These are phyloP conservation scores for Polyporus arcularius DNA, from an alignment of 768 basidiomycete species.

Conservation along the genomic window DNA sequence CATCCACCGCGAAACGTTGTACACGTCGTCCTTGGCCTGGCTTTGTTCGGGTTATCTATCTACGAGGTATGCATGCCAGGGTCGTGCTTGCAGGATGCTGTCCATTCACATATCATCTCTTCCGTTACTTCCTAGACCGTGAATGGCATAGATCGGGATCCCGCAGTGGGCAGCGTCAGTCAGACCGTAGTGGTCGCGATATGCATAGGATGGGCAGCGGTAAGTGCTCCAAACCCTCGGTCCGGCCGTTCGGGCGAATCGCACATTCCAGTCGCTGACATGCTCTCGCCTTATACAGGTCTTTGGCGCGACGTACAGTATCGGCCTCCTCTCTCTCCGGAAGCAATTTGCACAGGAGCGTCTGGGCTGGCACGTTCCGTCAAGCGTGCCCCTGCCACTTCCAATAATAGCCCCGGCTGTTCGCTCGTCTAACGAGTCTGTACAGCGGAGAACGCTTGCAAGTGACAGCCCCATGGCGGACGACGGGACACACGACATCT, in stretches of 20 bases:
- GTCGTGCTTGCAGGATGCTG: not conserved
- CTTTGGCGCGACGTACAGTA: conserved; percentile 47
- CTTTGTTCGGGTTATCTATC: conserved; percentile 50
- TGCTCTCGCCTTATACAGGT: conserved; percentile 5
- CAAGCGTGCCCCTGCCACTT: not conserved
- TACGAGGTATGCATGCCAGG: conserved; percentile 42
- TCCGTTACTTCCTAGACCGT: conserved; percentile 15
- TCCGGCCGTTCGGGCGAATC: not conserved
- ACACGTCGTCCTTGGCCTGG: conserved; percentile 56
- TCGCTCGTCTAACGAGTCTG: not conserved
- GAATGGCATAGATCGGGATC: conserved; percentile 20
- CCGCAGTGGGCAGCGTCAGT: conserved; percentile 6
- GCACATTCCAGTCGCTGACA: conserved; percentile 12
- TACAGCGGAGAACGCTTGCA: not conserved
- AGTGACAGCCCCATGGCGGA: conserved; percentile 9
- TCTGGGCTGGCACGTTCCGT: conserved; percentile 22
- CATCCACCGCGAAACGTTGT: conserved; percentile 58
- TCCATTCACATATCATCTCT: not conserved
- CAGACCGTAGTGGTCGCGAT: conserved; percentile 36
- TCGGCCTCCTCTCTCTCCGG: conserved; percentile 35
- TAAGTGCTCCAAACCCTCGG: conserved; percentile 28
- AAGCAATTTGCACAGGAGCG: conserved; percentile 32
- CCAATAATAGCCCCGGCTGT: not conserved
- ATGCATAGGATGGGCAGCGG: conserved; percentile 50
- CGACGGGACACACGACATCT: conserved; percentile 24